Conservation (phyloP, 495 filamentous ascomycete genomes). For the Tirmania nivea region DNA sequence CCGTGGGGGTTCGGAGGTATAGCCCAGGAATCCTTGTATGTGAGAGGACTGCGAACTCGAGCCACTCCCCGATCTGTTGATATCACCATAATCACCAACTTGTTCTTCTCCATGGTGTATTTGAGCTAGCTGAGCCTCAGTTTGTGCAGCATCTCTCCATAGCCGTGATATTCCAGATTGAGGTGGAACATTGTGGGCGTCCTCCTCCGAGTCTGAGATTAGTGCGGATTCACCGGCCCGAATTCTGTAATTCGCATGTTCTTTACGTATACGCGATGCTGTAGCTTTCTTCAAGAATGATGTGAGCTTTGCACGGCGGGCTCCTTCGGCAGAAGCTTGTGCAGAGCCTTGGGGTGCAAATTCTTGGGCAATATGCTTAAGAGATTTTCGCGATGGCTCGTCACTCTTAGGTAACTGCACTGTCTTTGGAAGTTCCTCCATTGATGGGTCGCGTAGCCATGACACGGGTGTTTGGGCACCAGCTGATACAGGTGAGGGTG, state of each 20-base stretch:
- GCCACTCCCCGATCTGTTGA: too few relatives aligned
- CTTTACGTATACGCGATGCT: slow-evolving; percentile 16
- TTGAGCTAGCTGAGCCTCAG: too few relatives aligned
- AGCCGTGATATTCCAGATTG: too few relatives aligned
- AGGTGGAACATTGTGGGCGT: neutral
- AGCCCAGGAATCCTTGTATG: neutral
- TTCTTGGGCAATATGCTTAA: neutral
- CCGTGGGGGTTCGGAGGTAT: neutral
- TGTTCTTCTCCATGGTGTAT: too few relatives aligned
- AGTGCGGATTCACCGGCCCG: slow-evolving; percentile 9
- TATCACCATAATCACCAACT: too few relatives aligned
- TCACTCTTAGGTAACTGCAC: neutral
- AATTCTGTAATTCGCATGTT: slow-evolving; percentile 9
- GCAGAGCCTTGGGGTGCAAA: neutral
- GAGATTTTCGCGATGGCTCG: neutral
- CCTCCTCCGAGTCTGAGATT: slow-evolving; percentile 14
- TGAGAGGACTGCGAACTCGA: too few relatives aligned
- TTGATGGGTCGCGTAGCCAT: slow-evolving; percentile 16
- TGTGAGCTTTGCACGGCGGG: neutral
- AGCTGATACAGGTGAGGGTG: neutral
- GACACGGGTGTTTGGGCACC: slow-evolving; percentile 15
- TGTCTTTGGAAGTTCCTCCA: slow-evolving; percentile 4
- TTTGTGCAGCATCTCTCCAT: too few relatives aligned
- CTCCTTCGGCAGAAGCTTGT: neutral
- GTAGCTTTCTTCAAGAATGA: slow-evolving; percentile 19